phyloP scores from a whole-genome alignment of 2,329 filamentous ascomycete genomes.

The Fusarium drepaniforme region DNA sequence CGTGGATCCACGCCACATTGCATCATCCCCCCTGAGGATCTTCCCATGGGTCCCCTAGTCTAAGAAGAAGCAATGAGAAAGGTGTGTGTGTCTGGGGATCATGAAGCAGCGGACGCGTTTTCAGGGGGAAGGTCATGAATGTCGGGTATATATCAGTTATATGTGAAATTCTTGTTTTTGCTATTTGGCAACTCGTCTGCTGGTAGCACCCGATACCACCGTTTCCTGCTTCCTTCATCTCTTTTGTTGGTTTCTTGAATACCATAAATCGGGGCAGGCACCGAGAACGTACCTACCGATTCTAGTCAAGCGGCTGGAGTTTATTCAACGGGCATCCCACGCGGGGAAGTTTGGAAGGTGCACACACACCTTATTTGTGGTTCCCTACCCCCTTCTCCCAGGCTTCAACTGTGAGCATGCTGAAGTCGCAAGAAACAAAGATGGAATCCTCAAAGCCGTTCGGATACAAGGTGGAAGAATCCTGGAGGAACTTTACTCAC shows the following conservation, averaged over 20 bases:
- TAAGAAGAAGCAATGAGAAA: not conserved
- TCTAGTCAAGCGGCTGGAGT: not conserved
- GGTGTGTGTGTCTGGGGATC: not conserved
- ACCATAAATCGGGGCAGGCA: not conserved
- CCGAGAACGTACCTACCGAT: not conserved
- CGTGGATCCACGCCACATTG: not conserved
- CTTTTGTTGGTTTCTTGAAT: not conserved
- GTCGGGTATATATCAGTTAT: not conserved
- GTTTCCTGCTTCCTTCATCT: not conserved
- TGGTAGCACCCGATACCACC: not conserved
- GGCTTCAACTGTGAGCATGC: constrained; percentile 17
- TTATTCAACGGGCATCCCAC: not conserved
- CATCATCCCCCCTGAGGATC: not conserved
- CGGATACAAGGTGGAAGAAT: not conserved
- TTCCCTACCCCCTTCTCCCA: not conserved
- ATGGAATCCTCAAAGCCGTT: constrained; percentile 1
- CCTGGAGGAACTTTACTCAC: not conserved
- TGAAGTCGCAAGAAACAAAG: constrained; percentile 22
- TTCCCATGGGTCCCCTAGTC: not conserved
- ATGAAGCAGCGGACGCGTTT: not conserved
- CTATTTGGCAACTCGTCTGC: not conserved
- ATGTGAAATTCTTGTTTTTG: not conserved
- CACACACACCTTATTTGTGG: not conserved
- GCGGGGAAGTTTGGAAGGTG: not conserved
- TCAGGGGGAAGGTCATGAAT: not conserved